A percentile compares a stretch with the other conserved stretches of the same genome.
Evolutionary conservation across 2,329 filamentous ascomycete species (phyloP).

Genomic region (Xylaria sp.): DNA sequence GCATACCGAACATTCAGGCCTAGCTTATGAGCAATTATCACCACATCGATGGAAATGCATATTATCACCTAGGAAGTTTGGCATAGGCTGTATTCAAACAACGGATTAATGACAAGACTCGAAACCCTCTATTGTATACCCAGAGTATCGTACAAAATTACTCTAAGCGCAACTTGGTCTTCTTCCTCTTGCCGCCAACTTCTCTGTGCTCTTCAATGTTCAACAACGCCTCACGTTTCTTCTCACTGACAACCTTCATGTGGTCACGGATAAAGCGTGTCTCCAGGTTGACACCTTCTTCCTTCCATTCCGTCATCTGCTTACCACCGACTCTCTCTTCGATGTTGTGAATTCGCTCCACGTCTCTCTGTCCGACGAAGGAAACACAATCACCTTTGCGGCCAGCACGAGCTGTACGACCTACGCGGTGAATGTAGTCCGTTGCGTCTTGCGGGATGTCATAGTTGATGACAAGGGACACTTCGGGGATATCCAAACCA

Average conservation of each 20-base stretch:
- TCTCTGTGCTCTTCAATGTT: constrained; percentile 91
- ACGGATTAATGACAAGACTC: too few species aligned
- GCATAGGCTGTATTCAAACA: too few species aligned
- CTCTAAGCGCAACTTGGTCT: constrained; percentile 47
- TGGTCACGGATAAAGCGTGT: constrained; percentile 77
- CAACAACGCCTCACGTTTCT: constrained; percentile 85
- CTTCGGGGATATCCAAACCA: constrained; percentile 91
- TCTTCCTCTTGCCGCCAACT: constrained; percentile 77
- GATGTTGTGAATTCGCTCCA: constrained; percentile 84
- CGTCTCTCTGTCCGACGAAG: constrained; percentile 88
- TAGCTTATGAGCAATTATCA: too few species aligned
- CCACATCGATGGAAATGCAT: too few species aligned
- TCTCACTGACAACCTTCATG: constrained; percentile 87
- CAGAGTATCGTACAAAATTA: background rate
- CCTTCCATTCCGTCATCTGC: constrained; percentile 76
- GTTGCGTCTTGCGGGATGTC: constrained; percentile 94
- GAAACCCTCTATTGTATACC: too few species aligned
- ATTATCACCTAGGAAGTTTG: too few species aligned
- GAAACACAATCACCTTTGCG: constrained; percentile 76
- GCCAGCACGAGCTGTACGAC: constrained; percentile 89
- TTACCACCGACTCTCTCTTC: constrained; percentile 69
- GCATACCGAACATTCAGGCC: too few species aligned
- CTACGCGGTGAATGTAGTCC: constrained; percentile 95
- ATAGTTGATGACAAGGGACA: constrained; percentile 87
- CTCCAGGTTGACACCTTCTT: constrained; percentile 93